Evolutionary conservation across 495 filamentous ascomycete genomes (phyloP).

Genomic region (Chaetomium tenue): DNA sequence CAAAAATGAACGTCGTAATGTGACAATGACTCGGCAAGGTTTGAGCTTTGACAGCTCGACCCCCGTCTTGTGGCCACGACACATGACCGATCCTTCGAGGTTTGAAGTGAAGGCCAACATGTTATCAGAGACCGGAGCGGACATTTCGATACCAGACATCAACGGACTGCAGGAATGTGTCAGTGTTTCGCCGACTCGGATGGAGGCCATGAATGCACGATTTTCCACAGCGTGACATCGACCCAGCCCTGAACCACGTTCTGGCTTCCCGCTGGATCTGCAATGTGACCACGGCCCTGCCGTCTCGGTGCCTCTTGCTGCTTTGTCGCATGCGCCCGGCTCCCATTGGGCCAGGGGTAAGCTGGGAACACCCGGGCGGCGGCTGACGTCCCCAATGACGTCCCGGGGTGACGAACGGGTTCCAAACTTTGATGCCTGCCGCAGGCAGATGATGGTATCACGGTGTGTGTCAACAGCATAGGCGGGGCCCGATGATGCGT

Average conservation of each 20-base stretch:
- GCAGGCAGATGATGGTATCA: not conserved
- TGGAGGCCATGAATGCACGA: too few relatives aligned
- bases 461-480: too few relatives aligned
- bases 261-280: constrained; percentile 10
- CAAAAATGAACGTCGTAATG: not conserved
- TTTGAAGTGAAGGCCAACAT: not conserved
- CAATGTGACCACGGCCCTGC: constrained; percentile 16
- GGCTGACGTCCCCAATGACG: constrained; percentile 23
- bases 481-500: too few relatives aligned
- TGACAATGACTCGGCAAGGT: not conserved
- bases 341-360: constrained; percentile 1
- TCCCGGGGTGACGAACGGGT: not conserved
- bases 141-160: too few relatives aligned
- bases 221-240: constrained; percentile 1
- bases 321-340: not conserved
- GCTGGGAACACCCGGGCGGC: too few relatives aligned
- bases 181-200: too few relatives aligned
- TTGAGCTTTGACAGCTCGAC: not conserved
- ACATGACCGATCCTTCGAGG: constrained; percentile 4
- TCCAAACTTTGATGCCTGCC: constrained; percentile 12
- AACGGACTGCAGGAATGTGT: too few relatives aligned
- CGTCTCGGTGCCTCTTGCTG: not conserved
- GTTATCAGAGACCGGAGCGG: too few relatives aligned
- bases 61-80: not conserved
- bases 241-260: not conserved